Evolutionary conservation across 495 filamentous ascomycete species (phyloP), one percentile per base, ranked within the genome.

Genomic region (Jackrogersella minutella): DNA sequence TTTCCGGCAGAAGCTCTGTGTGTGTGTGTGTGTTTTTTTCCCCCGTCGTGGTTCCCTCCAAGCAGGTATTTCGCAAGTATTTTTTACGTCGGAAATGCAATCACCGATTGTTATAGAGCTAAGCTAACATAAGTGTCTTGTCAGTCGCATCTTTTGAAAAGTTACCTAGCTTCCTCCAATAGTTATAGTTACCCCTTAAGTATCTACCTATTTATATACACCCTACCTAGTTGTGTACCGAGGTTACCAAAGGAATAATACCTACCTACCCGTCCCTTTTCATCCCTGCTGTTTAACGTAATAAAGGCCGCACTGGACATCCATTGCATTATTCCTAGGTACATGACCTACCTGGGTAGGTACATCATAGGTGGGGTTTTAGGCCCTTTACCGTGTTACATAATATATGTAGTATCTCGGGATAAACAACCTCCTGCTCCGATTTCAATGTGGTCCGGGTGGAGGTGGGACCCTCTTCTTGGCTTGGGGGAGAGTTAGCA

Each of bases 1-100:
- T 73, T 67, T 66, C 70, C 66, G 70, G 54, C 39, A 59, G 47
- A 69, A 70, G 62, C 66, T 64, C 51, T 50, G n/a, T n/a, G n/a
- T n/a, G n/a, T n/a, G n/a, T n/a, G n/a, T n/a, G n/a, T n/a, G n/a
- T n/a, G n/a, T 61, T 56, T 36, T 62, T 61, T 56, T 59, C 22
- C 52, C 17, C 33, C 28, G 28, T 46, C 28, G 54, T 55, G 22
- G 58, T 16, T 62, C 53, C 59, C 50, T 39, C 41, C 7, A 52
- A 37, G 44, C 13, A 64, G n/a, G n/a, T n/a, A 51, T 52, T 52
- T 63, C 41, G 30, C 50, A 49, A 58, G 64, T 66, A 55, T 55
- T 40, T 50, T 64, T 58, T 14, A 51, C 36, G 28, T 61, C 62
- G 58, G 54, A 62, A 68, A 68, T 54, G 65, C 58, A 68, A 61